Conservation (phyloP, 192 early-diverging fungal genomes). For the Podila verticillata region DNA sequence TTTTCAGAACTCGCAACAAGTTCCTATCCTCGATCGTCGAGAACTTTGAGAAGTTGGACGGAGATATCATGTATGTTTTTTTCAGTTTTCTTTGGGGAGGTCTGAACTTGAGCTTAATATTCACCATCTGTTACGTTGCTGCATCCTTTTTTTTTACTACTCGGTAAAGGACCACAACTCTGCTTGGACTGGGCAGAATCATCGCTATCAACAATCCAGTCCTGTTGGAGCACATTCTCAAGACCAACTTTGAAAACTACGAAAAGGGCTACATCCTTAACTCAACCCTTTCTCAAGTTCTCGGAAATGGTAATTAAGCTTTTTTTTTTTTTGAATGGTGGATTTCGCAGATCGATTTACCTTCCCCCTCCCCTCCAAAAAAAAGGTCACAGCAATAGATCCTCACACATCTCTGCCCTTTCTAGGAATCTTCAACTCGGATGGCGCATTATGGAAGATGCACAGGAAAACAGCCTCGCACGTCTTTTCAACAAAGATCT, state of each 20-base stretch:
- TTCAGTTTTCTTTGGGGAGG: background rate
- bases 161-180: conserved; percentile 26
- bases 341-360: no score
- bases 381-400: background rate
- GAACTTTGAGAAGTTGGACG: conserved; percentile 14
- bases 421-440: conserved; percentile 51
- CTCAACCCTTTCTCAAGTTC: conserved; percentile 22
- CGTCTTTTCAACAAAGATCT: conserved; percentile 49
- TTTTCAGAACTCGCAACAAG: conserved; percentile 14
- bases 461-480: conserved; percentile 45
- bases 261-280: conserved; percentile 34
- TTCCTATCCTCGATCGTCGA: conserved; percentile 13
- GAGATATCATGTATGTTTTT: conserved; percentile 23
- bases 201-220: conserved; percentile 44
- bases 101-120: background rate
- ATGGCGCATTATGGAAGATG: conserved; percentile 45
- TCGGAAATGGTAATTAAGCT: conserved; percentile 43
- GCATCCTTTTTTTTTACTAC: background rate
- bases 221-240: conserved; percentile 45
- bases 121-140: background rate
- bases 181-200: conserved; percentile 42
- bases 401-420: background rate
- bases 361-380: background rate
- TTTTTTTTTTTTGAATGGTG: conserved; percentile 2
- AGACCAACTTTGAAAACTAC: conserved; percentile 54